Evolutionary conservation across 139 green algal species (phyloP), one percentile per base, ranked within the genome.

Genomic region (Coelastrella sp.): DNA sequence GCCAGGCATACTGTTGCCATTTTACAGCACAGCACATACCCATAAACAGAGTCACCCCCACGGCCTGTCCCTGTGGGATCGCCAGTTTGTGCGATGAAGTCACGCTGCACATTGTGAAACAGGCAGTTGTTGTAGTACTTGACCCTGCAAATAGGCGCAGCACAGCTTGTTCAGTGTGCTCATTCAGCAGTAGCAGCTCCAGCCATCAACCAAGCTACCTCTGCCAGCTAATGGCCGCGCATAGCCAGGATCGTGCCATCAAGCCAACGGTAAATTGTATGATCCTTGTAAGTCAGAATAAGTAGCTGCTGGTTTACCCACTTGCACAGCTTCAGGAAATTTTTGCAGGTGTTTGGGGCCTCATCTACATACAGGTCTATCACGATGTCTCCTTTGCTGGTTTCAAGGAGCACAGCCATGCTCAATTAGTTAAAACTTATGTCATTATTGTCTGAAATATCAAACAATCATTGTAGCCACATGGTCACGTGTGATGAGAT

Each of bases 251-350:
- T 5, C 35, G 35, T 49, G 35, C 35, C 35, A 49, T 49, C 35
- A 49, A 49, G 35, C 35, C 35, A 49, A 49, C 35, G 35, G 3
- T 49, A 49, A 49, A 1, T 3, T 49, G 35, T 49, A 49, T 49
- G 63, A 20, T 70, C 4, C 61, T 15, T 70, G 63, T 70, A 70
- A 12, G 4, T 70, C 12, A 70, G 12, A 70, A 12, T 4, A 70
- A 15, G 4, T 1, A 12, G 6, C 1, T 78, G 74, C 93, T 27
- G 35, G 35, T 49, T 49, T 49, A 49, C 35, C 35, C 80, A 97
- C 96, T 98, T 98, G 96, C 96, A 98, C 0, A 99, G 95, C 94
- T 99, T 99, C 20, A 99, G 90, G 84, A 99, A 99, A 91, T 99
- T 99, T 89, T 95, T 95, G 72, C 89, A 94, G 0, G 98, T 92